Percentiles rank a stretch among this genome's conserved stretches.
Evolutionary conservation across 1,139 yeast genomes (phyloP).

Genomic region (Diutina pseudorugosa): DNA sequence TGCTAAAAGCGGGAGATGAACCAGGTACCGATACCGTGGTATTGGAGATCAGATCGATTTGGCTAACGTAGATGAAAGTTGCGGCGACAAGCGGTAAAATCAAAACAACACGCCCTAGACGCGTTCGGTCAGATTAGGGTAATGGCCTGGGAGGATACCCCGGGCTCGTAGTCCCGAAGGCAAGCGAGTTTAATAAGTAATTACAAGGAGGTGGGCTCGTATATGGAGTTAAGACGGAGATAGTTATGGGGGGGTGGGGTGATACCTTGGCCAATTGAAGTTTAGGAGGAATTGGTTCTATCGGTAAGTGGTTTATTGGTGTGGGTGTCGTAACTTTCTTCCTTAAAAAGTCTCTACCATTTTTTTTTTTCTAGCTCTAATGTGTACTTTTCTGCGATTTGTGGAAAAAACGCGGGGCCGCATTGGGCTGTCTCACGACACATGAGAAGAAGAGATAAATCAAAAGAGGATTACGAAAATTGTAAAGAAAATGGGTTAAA

Average conservation of each 20-base stretch:
- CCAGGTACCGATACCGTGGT: too few relatives aligned
- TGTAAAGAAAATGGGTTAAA: too few relatives aligned
- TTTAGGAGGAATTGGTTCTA: too few relatives aligned
- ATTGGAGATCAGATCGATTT: too few relatives aligned
- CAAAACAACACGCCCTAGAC: constrained; percentile 3
- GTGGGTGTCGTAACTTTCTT: too few relatives aligned
- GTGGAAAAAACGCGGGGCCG: background rate
- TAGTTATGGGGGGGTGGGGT: background rate
- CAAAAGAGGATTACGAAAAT: too few relatives aligned
- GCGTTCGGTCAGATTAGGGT: background rate
- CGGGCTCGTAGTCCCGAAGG: background rate
- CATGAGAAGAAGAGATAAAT: too few relatives aligned
- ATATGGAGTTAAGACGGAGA: background rate
- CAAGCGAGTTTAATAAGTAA: background rate
- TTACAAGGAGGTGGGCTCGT: background rate
- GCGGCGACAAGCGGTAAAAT: background rate
- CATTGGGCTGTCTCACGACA: background rate
- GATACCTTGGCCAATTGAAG: too few relatives aligned
- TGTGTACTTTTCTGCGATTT: background rate
- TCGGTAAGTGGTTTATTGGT: too few relatives aligned
- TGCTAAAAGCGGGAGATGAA: too few relatives aligned
- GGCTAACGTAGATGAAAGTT: background rate
- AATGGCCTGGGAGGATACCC: background rate
- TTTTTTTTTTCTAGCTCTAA: too few relatives aligned
- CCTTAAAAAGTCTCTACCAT: too few relatives aligned